These are phyloP conservation scores for Fusarium compactum DNA, from an alignment of 2,329 filamentous ascomycete genomes.

Conservation along the genomic window DNA sequence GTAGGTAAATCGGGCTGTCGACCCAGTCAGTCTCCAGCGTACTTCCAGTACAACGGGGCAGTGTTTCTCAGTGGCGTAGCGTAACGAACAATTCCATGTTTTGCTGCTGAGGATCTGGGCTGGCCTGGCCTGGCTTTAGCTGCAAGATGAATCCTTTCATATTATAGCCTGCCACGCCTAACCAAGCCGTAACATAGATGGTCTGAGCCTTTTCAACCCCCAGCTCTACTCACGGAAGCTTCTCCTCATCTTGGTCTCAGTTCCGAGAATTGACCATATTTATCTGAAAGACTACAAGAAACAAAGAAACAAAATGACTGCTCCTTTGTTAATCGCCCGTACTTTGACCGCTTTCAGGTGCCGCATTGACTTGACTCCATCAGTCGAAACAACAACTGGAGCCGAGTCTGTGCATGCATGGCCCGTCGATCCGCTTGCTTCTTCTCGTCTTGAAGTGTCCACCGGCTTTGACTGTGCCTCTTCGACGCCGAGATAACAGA, in stretches of 20 bases:
- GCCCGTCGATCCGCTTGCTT: conserved; percentile 30
- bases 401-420: conserved; percentile 29
- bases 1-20: neutral
- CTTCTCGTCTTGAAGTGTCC: neutral
- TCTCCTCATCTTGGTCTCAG: neutral
- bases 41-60: conserved; percentile 10
- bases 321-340: conserved; percentile 21
- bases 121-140: neutral
- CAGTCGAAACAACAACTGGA: conserved; percentile 43
- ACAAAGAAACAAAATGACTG: conserved; percentile 33
- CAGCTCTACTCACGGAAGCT: neutral
- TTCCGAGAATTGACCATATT: neutral
- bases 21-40: neutral
- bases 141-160: neutral
- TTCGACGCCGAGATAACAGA: neutral
- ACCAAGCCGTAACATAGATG: neutral
- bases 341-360: conserved; percentile 35
- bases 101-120: neutral
- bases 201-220: neutral
- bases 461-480: conserved; percentile 14
- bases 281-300: neutral
- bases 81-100: conserved; percentile 6
- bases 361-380: conserved; percentile 26
- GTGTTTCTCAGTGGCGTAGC: conserved; percentile 2
- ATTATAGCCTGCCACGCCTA: neutral